A percentile compares a stretch with the other conserved stretches of the same genome.
phyloP scores from a whole-genome alignment of 108 stramenopile genomes.

The Craspedostauros australis region DNA sequence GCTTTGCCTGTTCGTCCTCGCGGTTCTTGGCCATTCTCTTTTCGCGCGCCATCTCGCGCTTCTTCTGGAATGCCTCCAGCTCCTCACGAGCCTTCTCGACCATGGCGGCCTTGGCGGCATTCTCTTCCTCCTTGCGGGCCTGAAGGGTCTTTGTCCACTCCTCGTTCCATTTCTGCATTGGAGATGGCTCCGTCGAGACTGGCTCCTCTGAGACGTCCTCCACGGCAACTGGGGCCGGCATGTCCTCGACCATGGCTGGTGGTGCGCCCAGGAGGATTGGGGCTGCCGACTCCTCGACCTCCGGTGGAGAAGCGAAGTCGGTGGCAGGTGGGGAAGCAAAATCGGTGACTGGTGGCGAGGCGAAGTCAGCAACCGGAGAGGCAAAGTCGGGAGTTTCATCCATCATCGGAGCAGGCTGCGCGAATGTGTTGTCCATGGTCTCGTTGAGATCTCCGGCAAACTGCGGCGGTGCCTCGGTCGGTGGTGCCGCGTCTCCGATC shows the following conservation, averaged over 20 bases:
- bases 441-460: conserved; percentile 26
- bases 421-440: neutral
- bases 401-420: no score
- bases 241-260: conserved; percentile 1
- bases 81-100: conserved; percentile 52
- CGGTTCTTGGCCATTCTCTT: conserved; percentile 78
- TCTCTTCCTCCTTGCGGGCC: conserved; percentile 77
- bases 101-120: conserved; percentile 58
- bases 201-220: conserved; percentile 9
- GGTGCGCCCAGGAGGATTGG: conserved; percentile 17
- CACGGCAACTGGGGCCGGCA: neutral
- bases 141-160: conserved; percentile 74
- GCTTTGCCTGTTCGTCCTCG: conserved; percentile 83
- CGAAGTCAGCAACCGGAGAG: no score
- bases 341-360: conserved; percentile 12
- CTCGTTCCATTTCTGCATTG: conserved; percentile 81
- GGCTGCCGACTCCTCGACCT: conserved; percentile 18
- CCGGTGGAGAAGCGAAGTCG: neutral
- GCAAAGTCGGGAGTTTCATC: no score
- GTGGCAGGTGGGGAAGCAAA: conserved; percentile 17
- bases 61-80: conserved; percentile 57
- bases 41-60: conserved; percentile 66
- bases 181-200: conserved; percentile 21
- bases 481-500: conserved; percentile 23
- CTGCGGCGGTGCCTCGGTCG: neutral